These are phyloP conservation scores for Monosporozyma aquatica DNA, from an alignment of 805 yeast genomes.

Conservation along the genomic window DNA sequence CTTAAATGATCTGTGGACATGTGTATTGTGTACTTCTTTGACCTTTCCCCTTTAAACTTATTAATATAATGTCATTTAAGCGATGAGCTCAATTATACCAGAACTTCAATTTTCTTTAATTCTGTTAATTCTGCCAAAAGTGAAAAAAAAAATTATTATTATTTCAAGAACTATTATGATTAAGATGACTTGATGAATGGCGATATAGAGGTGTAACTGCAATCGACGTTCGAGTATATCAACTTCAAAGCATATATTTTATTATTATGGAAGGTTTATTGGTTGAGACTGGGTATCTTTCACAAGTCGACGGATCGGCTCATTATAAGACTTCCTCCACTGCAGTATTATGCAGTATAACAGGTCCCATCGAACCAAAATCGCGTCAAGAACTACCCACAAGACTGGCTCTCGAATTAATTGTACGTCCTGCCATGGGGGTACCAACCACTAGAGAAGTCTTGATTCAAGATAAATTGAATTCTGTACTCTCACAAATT, in stretches of 20 bases:
- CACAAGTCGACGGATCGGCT: conserved; percentile 76
- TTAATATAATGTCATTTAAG: too few relatives aligned
- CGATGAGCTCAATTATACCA: too few relatives aligned
- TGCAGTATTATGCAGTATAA: conserved; percentile 62
- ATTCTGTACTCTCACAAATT: conserved; percentile 49
- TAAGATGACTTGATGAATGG: too few relatives aligned
- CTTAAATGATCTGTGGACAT: conserved; percentile 34
- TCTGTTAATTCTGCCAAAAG: too few relatives aligned
- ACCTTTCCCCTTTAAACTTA: background rate
- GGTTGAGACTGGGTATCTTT: conserved; percentile 30
- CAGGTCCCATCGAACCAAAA: conserved; percentile 87
- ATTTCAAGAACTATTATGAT: too few relatives aligned
- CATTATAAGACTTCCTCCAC: conserved; percentile 42
- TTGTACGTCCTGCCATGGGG: conserved; percentile 72
- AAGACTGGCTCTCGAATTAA: conserved; percentile 64
- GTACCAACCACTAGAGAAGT: conserved; percentile 68
- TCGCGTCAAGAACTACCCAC: conserved; percentile 78
- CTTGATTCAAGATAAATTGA: conserved; percentile 60
- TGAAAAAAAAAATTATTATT: too few relatives aligned
- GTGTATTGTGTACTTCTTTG: background rate
- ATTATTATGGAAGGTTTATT: background rate
- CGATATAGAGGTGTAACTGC: too few relatives aligned
- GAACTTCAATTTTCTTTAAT: too few relatives aligned
- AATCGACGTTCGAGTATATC: background rate
- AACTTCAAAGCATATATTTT: too few relatives aligned